A percentile compares a stretch with the other conserved stretches of the same genome.
phyloP scores from a whole-genome alignment of 805 yeast species.

The Blastobotrys parvus region DNA sequence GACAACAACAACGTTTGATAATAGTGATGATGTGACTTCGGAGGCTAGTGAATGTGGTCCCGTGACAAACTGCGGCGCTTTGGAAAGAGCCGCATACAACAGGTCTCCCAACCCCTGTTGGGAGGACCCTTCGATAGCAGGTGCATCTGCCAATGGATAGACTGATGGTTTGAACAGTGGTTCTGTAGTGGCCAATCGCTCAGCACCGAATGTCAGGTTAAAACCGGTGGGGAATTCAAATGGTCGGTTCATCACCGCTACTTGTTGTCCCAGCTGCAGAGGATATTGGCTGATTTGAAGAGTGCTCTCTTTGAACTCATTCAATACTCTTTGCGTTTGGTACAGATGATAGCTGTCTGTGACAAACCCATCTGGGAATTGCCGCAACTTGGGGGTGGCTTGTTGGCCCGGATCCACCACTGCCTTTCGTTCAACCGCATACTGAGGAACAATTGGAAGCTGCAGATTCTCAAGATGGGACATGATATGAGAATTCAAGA shows the following conservation, averaged over 20 bases:
- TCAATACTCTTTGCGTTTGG: conserved; percentile 35
- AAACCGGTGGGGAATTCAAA: conserved; percentile 56
- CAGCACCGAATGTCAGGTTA: conserved; percentile 41
- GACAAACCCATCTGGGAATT: conserved; percentile 25
- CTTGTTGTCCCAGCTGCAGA: conserved; percentile 24
- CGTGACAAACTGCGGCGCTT: conserved; percentile 11
- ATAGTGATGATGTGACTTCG: conserved; percentile 13
- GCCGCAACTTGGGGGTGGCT: conserved; percentile 16
- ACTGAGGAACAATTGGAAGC: conserved; percentile 29
- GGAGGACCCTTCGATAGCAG: conserved; percentile 33
- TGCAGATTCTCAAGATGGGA: conserved; percentile 34
- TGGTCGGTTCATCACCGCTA: conserved; percentile 30
- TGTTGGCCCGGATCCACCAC: conserved; percentile 30
- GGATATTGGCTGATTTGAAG: conserved; percentile 34
- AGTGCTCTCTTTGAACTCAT: conserved; percentile 41
- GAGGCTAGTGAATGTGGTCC: not conserved
- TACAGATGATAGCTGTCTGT: conserved; percentile 31
- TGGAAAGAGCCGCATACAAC: conserved; percentile 37
- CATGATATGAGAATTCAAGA: conserved; percentile 55
- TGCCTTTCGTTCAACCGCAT: conserved; percentile 30
- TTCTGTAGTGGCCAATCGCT: conserved; percentile 51
- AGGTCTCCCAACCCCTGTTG: conserved; percentile 40
- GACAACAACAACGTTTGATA: conserved; percentile 46
- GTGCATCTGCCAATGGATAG: conserved; percentile 37
- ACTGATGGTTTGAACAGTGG: conserved; percentile 61